Percentiles rank a stretch among this genome's conserved stretches.
Conservation (phyloP, 129 eudicot species). For the Artemisia argyi region DNA sequence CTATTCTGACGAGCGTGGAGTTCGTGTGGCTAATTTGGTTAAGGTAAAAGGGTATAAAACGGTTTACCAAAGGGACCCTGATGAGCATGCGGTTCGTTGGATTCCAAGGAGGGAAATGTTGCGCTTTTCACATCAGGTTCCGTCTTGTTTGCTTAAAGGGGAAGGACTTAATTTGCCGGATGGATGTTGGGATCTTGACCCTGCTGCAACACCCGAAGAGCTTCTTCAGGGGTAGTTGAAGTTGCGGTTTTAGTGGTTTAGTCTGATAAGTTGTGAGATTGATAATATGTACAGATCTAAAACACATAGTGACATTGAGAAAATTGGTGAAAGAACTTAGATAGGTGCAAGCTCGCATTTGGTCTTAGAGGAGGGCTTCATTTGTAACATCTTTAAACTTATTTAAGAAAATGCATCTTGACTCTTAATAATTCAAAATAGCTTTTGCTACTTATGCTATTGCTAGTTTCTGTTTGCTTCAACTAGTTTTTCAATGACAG, state of each 20-base stretch:
- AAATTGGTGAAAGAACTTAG: constrained; percentile 29
- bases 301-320: constrained; percentile 31
- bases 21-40: constrained; percentile 54
- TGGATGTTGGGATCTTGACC: constrained; percentile 93
- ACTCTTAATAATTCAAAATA: not conserved
- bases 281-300: constrained; percentile 51
- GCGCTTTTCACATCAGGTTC: constrained; percentile 86
- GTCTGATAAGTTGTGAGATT: constrained; percentile 42
- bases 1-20: constrained; percentile 78
- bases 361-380: constrained; percentile 39
- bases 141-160: constrained; percentile 62
- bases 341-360: constrained; percentile 38
- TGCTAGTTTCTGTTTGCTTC: no score
- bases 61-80: constrained; percentile 55
- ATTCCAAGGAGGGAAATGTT: constrained; percentile 85
- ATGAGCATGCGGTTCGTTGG: constrained; percentile 48
- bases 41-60: constrained; percentile 74
- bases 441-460: not conserved
- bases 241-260: constrained; percentile 16
- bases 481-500: no score
- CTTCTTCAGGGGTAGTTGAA: constrained; percentile 49
- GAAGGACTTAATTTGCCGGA: constrained; percentile 58
- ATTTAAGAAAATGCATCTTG: constrained; percentile 2
- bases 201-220: constrained; percentile 92
- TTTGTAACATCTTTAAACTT: constrained; percentile 16